Evolutionary conservation across 2,329 filamentous ascomycete species (phyloP), one percentile per base, ranked within the genome.

Genomic region (Colletotrichum neosansevieriae): DNA sequence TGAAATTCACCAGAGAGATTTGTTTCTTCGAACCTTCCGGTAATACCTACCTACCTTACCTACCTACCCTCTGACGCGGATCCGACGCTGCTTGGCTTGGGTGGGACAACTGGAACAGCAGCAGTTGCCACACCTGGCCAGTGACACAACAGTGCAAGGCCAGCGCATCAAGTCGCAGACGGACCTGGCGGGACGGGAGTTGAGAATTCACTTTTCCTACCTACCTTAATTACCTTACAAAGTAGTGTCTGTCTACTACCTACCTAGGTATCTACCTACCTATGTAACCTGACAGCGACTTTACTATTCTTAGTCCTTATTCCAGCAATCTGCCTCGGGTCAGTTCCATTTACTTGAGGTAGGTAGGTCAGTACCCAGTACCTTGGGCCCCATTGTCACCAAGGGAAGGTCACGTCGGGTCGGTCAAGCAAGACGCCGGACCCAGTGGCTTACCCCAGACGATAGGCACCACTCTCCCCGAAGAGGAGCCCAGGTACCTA

Each of bases 391-490:
- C 36, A 38, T 38, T 13, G 36, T 38, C 36, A 38, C 36, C 36
- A 38, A 38, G 36, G 6, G 11, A 38, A 38, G 36, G 49, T 47
- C 56, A 19, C 10, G 58, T 47, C 64, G 38, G 60, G 47, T 64
- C 60, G 65, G 65, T 47, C 60, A 58, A 64, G 53, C 53, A 54
- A 58, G 53, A 51, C 13, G 47, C 64, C 24, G 64, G 60, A 50
- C 38, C 32, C 54, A 59, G 64, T 58, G 36, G 58, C 64, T 67
- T 64, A 68, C 65, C 65, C 61, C 61, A 58, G 65, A 68, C 53
- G 53, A 44, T 38, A 56, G 53, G 61, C 61, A 40, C 61, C 61
- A 68, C 42, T 65, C 54, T 13, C 11, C 60, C 49, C 47, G 11
- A 66, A 57, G 15, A 19, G 21, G 56, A 49, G 50, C 34, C 38